These are phyloP conservation scores for Plasmodium vinckei DNA, from an alignment of 169 alveolate species.

Conservation along the genomic window DNA sequence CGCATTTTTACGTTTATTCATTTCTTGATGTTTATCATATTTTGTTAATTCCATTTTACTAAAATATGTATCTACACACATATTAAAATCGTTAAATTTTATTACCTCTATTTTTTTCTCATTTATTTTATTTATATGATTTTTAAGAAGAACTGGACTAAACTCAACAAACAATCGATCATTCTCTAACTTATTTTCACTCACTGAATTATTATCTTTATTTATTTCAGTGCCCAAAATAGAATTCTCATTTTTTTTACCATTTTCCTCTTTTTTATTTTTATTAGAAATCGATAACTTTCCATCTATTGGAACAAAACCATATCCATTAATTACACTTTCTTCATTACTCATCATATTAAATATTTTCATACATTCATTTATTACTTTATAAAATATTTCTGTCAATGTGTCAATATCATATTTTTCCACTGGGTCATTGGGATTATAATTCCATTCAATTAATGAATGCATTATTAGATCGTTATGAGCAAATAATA, in stretches of 20 bases:
- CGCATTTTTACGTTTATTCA: constrained; percentile 36
- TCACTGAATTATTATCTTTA: neutral
- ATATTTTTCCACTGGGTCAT: constrained; percentile 22
- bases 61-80: constrained; percentile 68
- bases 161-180: constrained; percentile 20
- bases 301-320: constrained; percentile 18
- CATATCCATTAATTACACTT: constrained; percentile 34
- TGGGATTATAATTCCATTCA: constrained; percentile 28
- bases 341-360: constrained; percentile 42
- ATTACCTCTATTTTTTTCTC: constrained; percentile 37
- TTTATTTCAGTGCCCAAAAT: neutral
- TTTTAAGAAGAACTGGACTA: constrained; percentile 39
- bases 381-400: constrained; percentile 29
- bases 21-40: constrained; percentile 72
- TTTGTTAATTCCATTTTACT: constrained; percentile 66
- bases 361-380: constrained; percentile 28
- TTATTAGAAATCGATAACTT: neutral
- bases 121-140: constrained; percentile 32
- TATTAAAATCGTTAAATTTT: constrained; percentile 40
- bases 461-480: constrained; percentile 51
- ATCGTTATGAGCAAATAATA: constrained; percentile 57
- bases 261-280: constrained; percentile 7
- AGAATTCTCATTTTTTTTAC: neutral
- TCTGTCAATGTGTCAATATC: constrained; percentile 6
- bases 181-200: constrained; percentile 1